These are phyloP conservation scores for Metarhizium rileyi DNA, from an alignment of 2,329 filamentous ascomycete species.

Conservation along the genomic window DNA sequence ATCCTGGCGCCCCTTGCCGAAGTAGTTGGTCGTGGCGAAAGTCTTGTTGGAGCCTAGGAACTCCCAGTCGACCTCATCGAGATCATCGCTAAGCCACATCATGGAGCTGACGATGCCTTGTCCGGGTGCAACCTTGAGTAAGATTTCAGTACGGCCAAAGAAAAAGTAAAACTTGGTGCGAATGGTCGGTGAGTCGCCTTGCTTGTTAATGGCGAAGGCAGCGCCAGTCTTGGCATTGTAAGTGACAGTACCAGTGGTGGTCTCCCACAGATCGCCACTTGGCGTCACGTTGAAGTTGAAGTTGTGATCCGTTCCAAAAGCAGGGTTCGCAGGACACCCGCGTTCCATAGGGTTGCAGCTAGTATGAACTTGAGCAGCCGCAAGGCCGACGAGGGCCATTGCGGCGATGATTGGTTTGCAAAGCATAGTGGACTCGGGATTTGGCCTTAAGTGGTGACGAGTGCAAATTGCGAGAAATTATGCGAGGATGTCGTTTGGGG, in stretches of 20 bases:
- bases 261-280: constrained; percentile 54
- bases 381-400: constrained; percentile 34
- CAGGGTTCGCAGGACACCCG: constrained; percentile 59
- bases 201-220: constrained; percentile 59
- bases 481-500: no score
- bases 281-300: constrained; percentile 57
- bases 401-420: constrained; percentile 18
- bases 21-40: constrained; percentile 64
- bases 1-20: constrained; percentile 62
- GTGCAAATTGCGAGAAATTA: no score
- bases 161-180: constrained; percentile 77
- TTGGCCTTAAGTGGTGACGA: background rate
- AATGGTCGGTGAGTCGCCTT: constrained; percentile 69
- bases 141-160: constrained; percentile 69
- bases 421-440: constrained; percentile 4
- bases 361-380: constrained; percentile 64
- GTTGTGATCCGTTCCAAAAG: constrained; percentile 53
- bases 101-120: constrained; percentile 71
- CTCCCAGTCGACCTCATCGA: constrained; percentile 86
- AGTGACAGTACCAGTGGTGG: constrained; percentile 53
- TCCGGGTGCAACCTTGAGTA: constrained; percentile 66
- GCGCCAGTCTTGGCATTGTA: constrained; percentile 56
- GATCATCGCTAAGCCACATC: constrained; percentile 72
- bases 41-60: constrained; percentile 60
- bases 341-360: constrained; percentile 67